These are phyloP conservation scores for Rutstroemia sp. DNA, from an alignment of 2,329 filamentous ascomycete genomes.

Conservation along the genomic window DNA sequence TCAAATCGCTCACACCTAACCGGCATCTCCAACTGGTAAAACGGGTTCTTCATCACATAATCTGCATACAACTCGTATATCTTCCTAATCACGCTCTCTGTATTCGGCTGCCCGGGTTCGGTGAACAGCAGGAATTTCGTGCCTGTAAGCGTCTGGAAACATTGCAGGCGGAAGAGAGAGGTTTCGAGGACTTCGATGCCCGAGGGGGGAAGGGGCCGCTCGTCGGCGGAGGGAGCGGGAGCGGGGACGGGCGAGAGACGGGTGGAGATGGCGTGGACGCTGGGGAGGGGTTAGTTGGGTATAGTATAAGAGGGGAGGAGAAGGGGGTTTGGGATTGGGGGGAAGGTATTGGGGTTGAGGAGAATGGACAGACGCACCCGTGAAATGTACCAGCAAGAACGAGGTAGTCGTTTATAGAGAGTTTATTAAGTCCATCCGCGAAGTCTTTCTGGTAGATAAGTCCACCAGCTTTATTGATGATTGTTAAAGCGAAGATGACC, in stretches of 20 bases:
- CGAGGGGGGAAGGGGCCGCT: constrained; percentile 56
- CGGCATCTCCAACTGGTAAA: constrained; percentile 97
- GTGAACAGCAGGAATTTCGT: constrained; percentile 96
- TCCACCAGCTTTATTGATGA: constrained; percentile 98
- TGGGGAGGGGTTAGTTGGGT: constrained; percentile 25
- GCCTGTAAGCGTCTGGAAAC: constrained; percentile 90
- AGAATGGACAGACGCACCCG: constrained; percentile 53
- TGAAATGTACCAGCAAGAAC: constrained; percentile 97
- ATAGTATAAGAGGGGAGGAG: not conserved
- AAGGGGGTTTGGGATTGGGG: not conserved
- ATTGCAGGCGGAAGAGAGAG: constrained; percentile 90
- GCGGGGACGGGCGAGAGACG: constrained; percentile 6
- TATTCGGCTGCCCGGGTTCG: constrained; percentile 64
- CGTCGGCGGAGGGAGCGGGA: constrained; percentile 11
- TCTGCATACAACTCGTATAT: constrained; percentile 95
- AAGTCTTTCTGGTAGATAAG: constrained; percentile 96
- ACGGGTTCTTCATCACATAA: constrained; percentile 99
- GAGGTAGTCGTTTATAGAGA: constrained; percentile 92
- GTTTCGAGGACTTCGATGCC: constrained; percentile 91
- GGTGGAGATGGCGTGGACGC: constrained; percentile 55
- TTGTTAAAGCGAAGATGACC: constrained; percentile 90
- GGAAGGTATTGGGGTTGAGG: not conserved
- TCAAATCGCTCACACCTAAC: constrained; percentile 94
- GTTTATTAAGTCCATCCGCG: constrained; percentile 75
- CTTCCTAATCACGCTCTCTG: constrained; percentile 73